phyloP scores from a whole-genome alignment of 192 early-diverging fungal genomes.

The Thamnidium elegans region DNA sequence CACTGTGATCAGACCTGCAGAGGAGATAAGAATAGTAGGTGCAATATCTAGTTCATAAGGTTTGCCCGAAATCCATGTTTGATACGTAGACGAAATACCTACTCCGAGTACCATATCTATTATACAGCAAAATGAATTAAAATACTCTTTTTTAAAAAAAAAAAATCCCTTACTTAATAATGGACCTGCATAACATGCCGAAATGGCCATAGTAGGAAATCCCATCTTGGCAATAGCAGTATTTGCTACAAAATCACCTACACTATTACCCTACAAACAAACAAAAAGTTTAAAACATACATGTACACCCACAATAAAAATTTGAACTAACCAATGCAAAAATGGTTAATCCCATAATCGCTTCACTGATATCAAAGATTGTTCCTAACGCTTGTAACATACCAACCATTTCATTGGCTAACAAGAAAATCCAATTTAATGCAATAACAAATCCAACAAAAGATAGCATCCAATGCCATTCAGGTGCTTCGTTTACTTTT shows the following conservation, averaged over 20 bases:
- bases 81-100: constrained; percentile 65
- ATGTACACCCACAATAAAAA: too few species aligned
- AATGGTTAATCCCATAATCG: constrained; percentile 76
- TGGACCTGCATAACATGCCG: constrained; percentile 92
- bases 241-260: constrained; percentile 90
- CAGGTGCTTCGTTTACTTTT: constrained; percentile 37
- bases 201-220: constrained; percentile 90
- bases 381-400: constrained; percentile 77
- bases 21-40: constrained; percentile 65
- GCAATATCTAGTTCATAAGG: constrained; percentile 57
- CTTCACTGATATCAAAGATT: constrained; percentile 76
- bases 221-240: constrained; percentile 86
- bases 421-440: constrained; percentile 80
- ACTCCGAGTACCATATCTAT: constrained; percentile 79
- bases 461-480: constrained; percentile 43
- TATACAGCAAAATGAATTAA: neutral
- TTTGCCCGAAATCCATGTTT: constrained; percentile 45
- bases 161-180: constrained; percentile 89
- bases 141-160: too few species aligned
- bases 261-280: constrained; percentile 66
- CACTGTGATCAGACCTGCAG: constrained; percentile 63
- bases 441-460: constrained; percentile 73
- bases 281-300: too few species aligned
- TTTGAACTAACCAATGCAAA: constrained; percentile 82
- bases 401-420: constrained; percentile 86